These are phyloP conservation scores for Pseudozyma thailandica DNA, from an alignment of 1,284 basidiomycete genomes.

Conservation along the genomic window DNA sequence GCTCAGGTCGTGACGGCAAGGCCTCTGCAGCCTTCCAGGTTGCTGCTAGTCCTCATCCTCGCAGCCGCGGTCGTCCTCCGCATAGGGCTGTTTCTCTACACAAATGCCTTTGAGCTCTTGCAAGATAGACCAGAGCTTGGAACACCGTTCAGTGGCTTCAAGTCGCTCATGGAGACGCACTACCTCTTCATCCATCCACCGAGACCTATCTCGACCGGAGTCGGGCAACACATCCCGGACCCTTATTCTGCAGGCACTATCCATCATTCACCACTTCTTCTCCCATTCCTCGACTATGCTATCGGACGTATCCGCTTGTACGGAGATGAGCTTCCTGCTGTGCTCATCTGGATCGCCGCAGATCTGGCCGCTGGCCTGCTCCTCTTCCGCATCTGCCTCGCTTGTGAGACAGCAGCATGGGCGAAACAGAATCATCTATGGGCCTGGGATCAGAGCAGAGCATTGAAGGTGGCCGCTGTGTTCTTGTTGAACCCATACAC, in stretches of 20 bases:
- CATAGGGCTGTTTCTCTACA: slow-evolving; percentile 64
- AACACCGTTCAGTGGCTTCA: slow-evolving; percentile 82
- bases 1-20: slow-evolving; percentile 24
- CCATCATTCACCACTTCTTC: slow-evolving; percentile 80
- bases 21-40: slow-evolving; percentile 19
- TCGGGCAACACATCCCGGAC: slow-evolving; percentile 14
- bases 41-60: slow-evolving; percentile 21
- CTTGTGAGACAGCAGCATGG: slow-evolving; percentile 22
- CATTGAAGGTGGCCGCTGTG: slow-evolving; percentile 36
- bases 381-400: slow-evolving; percentile 37
- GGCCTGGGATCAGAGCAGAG: slow-evolving; percentile 44
- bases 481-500: slow-evolving; percentile 90
- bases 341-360: slow-evolving; percentile 77
- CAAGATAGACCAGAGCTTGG: slow-evolving; percentile 76
- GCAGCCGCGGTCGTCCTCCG: slow-evolving; percentile 54
- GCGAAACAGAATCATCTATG: slow-evolving; percentile 29
- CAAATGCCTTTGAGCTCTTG: slow-evolving; percentile 63
- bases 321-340: slow-evolving; percentile 70
- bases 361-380: slow-evolving; percentile 73
- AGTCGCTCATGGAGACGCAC: slow-evolving; percentile 70
- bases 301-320: slow-evolving; percentile 1
- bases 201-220: slow-evolving; percentile 8
- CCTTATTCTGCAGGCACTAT: slow-evolving; percentile 34
- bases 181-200: slow-evolving; percentile 35
- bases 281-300: slow-evolving; percentile 71